These are phyloP conservation scores for Picochlorum sp. DNA, from an alignment of 139 green algal genomes.

Conservation along the genomic window DNA sequence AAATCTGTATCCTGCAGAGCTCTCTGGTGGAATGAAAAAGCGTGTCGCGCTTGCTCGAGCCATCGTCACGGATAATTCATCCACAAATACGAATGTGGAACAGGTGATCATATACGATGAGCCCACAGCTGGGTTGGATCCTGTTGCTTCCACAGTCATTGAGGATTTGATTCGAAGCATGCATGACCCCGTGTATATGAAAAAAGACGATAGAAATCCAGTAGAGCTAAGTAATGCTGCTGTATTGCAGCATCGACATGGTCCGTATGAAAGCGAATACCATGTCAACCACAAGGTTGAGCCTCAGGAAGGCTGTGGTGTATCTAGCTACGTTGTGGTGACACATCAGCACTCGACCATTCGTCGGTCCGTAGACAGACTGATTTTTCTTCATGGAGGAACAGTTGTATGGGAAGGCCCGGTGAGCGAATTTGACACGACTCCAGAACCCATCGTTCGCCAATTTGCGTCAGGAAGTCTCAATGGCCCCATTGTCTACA, in stretches of 20 bases:
- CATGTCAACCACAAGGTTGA: neutral
- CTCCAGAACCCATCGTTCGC: constrained; percentile 83
- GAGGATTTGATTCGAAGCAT: constrained; percentile 93
- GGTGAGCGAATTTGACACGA: constrained; percentile 86
- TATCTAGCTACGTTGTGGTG: constrained; percentile 93
- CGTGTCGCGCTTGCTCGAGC: constrained; percentile 90
- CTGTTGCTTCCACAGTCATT: constrained; percentile 92
- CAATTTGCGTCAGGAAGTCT: constrained; percentile 88
- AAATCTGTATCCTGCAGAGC: constrained; percentile 76
- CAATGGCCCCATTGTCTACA: constrained; percentile 80
- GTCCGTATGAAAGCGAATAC: neutral
- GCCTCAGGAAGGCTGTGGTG: constrained; percentile 31
- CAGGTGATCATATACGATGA: constrained; percentile 99
- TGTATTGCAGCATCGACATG: no score
- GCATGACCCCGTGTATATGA: constrained; percentile 30
- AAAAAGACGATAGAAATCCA: neutral
- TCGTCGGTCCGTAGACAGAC: constrained; percentile 79
- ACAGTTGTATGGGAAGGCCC: constrained; percentile 92
- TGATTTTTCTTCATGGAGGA: constrained; percentile 95
- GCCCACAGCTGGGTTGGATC: constrained; percentile 94
- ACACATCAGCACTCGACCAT: constrained; percentile 98
- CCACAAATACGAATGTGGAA: neutral
- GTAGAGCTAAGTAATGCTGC: neutral
- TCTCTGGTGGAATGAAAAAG: constrained; percentile 98
- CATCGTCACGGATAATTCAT: constrained; percentile 43